Evolutionary conservation across 495 filamentous ascomycete genomes (phyloP).

Genomic region (Trichoderma parareesei): DNA sequence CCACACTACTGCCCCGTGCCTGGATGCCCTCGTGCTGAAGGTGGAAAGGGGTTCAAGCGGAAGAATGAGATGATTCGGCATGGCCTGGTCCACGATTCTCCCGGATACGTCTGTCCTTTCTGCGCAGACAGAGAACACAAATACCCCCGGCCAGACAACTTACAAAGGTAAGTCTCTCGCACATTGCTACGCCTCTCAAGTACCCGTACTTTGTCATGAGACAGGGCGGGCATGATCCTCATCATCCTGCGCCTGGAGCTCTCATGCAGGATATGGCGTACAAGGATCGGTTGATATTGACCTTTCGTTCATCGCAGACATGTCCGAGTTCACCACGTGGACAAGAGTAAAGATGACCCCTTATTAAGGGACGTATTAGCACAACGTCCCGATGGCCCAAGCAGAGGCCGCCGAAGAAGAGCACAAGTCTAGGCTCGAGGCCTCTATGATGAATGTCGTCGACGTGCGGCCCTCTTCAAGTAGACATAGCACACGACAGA

Average conservation of each 20-base stretch:
- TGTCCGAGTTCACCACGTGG: constrained; percentile 79
- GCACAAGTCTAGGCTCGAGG: neutral
- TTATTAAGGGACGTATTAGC: constrained; percentile 68
- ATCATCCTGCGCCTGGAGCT: neutral
- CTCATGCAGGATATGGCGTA: neutral
- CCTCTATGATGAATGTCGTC: too few relatives aligned
- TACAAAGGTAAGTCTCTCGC: constrained; percentile 66
- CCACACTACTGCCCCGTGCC: constrained; percentile 87
- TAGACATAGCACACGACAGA: neutral
- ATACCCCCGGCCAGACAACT: constrained; percentile 93
- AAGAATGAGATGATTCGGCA: constrained; percentile 99
- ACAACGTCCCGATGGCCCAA: constrained; percentile 78
- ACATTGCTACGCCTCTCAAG: neutral
- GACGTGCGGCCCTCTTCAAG: too few relatives aligned
- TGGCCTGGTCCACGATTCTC: constrained; percentile 88
- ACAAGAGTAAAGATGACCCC: constrained; percentile 81
- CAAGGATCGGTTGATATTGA: neutral
- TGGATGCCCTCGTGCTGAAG: constrained; percentile 68
- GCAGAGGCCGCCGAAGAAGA: constrained; percentile 70
- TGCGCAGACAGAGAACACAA: constrained; percentile 93
- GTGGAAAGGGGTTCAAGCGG: constrained; percentile 93
- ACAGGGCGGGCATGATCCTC: neutral
- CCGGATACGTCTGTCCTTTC: constrained; percentile 95
- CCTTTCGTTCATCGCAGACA: constrained; percentile 46
- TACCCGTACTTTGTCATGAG: neutral